phyloP scores from a whole-genome alignment of 257 asterid genomes.

The Handroanthus guayacan region DNA sequence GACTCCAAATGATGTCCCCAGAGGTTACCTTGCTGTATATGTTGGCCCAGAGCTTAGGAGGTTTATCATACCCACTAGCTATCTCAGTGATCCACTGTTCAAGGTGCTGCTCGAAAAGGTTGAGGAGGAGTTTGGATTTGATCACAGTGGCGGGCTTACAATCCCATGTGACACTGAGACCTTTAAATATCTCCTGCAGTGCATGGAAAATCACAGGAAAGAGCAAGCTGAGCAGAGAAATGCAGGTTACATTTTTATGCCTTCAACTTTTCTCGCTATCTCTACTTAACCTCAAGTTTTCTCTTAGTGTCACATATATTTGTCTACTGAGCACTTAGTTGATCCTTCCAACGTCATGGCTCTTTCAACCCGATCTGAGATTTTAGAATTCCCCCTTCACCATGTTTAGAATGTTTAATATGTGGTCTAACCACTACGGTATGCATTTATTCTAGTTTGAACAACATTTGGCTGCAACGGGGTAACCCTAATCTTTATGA shows the following conservation, averaged over 20 bases:
- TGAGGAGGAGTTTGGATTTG: constrained; percentile 79
- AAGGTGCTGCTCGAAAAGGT: constrained; percentile 63
- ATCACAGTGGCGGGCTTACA: constrained; percentile 63
- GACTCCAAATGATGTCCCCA: constrained; percentile 56
- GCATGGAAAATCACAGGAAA: constrained; percentile 66
- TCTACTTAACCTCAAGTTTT: neutral
- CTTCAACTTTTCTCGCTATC: neutral
- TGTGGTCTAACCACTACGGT: neutral
- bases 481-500: neutral
- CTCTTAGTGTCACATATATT: neutral
- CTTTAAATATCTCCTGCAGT: constrained; percentile 60
- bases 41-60: constrained; percentile 70
- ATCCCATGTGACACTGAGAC: constrained; percentile 72
- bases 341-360: neutral
- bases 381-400: neutral
- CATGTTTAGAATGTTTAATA: neutral
- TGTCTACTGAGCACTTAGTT: neutral
- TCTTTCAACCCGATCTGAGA: neutral
- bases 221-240: constrained; percentile 39
- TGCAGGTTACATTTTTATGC: constrained; percentile 39
- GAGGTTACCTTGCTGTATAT: constrained; percentile 65
- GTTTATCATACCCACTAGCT: constrained; percentile 68
- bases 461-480: constrained; percentile 5
- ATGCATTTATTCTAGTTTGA: neutral
- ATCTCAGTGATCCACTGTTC: constrained; percentile 65